Base-by-base conservation (phyloP, 352 stramenopile species). In the Phytophthora multivora region DNA sequence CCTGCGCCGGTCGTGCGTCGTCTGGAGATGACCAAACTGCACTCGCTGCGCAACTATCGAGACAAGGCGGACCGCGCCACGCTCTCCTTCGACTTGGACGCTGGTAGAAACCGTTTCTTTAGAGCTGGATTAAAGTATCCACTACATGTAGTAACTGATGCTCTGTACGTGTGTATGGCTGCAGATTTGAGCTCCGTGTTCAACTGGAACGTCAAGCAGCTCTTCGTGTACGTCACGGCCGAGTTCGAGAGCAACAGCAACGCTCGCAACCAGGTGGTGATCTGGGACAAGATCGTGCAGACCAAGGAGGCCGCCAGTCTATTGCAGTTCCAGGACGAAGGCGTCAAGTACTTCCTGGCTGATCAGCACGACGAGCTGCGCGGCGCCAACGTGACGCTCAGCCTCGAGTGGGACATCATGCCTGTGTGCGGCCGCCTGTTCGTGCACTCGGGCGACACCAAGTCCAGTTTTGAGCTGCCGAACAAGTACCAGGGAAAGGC, bases 201-300 rank as follows among this genome's bases (percentile, higher is more conserved):
- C 79, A 96, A 96, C 66, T 96, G 87, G 87, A 96, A 96, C 69
- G 86, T 92, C 28, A 96, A 94, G 80, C 85, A 94, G 71, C 67
- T 96, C 49, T 96, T 96, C 46, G 85, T 94, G 67, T 96, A 94
- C 80, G 81, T 96, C 47, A 48, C 91, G 50, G 87, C 87, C 47
- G 86, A 93, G 71, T 96, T 92, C 63, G 51, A 73, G 68, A 93
- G 67, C 58, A 47, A 67, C 53, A 82, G 68, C 55, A 93, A 93
- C 61, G 43, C 46, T 9, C 62, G 72, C 54, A 95, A 95, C 71
- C 60, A 90, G 60, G 86, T 95, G n/a, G 86, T 95, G 36, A 60
- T 95, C 23, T 95, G 86, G 86, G 86, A 95, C 67, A 83, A 82
- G 63, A 95, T 95, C 67, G 78, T 95, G 49, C 81, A 73, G 50